Base-by-base conservation (phyloP, 2,329 filamentous ascomycete species). In the Sporothrix phasma region DNA sequence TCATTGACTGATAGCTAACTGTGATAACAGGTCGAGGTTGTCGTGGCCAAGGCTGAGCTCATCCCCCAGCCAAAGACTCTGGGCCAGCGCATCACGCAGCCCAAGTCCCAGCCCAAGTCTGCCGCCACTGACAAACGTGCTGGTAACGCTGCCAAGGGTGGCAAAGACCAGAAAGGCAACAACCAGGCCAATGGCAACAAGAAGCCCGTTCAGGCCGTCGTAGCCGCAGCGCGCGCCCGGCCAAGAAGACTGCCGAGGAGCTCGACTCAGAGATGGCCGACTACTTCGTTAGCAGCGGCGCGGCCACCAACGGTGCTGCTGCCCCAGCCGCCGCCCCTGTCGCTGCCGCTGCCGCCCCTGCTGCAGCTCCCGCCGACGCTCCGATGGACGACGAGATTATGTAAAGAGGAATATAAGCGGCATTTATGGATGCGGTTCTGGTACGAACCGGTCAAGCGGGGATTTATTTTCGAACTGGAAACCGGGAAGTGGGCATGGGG, bases 261-360 rank as follows among this genome's bases (percentile, higher is more conserved):
- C 86, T 99, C 29, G 94, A 99, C 75, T 92, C 90, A 4, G 94
- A 99, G 76, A 99, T 99, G 94, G 87, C 86, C 22, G 94, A 97
- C 76, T 99, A 99, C 79, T 97, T 95, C 74, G 85, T 81, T 39
- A 73, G 77, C 68, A 78, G 75, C 61, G 79, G 79, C 69, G 80
- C 78, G 6, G 68, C 69, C 29, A 64, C 69, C 34, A 68, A 63
- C 46, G 67, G 64, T 34, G 78, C 78, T 67, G 78, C 81, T 65
- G 70, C 77, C 62, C 73, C 78, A 51, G 74, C 76, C 62, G 77
- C 79, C 47, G 77, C 43, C 6, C 39, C 63, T 3, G 56, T 29
- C 17, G 60, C 45, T 19, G 77, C 51, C 11, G 74, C 76, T 63
- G 77, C 79, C 45, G 77, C 77, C 31, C 58, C 63, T 66, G 78